Base-by-base conservation (phyloP, 1,284 basidiomycete genomes). In the Ceratorhiza oryzae-sativae region DNA sequence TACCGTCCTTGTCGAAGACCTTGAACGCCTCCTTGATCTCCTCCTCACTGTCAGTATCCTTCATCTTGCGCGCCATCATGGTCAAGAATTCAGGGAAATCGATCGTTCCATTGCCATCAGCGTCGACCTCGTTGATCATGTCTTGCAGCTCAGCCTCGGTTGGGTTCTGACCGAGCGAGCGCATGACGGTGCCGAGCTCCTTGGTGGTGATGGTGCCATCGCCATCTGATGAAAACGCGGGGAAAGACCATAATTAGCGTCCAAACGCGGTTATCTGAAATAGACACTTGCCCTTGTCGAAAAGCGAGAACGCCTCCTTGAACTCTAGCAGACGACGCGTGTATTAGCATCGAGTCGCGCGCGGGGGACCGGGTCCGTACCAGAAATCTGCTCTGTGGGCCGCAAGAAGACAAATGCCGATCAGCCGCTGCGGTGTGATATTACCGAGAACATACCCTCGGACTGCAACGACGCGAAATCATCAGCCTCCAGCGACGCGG, bases 181-280 rank as follows among this genome's bases (percentile, higher is more conserved):
- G 91, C 96, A 98, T 98, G 77, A 98, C 95, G 68, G 93, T 96
- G 73, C 95, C 95, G 77, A 98, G 91, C 84, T 98, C 95, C 79
- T 90, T 90, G 76, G 93, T 93, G 73, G 95, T 97, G 86, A 98
- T 97, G 72, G 94, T 96, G 81, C 95, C 95, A 86, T 98, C 95
- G 77, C 94, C 94, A 79, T 97, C 95, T 95, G 76, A 20, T n/a
- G 25, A 56, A 36, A 39, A 56, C n/a, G 53, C 53, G 55, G 55
- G 55, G 55, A 39, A 56, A 56, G 51, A 32, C 18, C 20, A 3
- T 62, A 25, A 34, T 32, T 60, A 58, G 71, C 23, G 34, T 39
- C 58, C 60, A 48, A 20, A 36, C 20, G 41, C 30, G 27, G 42
- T 23, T 39, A 34, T 30, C 55, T 58, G 18, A 49, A 55, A 41